Percentiles rank a stretch among this genome's conserved stretches.
These are phyloP conservation scores for Scenedesmus sp. DNA, from an alignment of 163 green algal species.

Conservation along the genomic window DNA sequence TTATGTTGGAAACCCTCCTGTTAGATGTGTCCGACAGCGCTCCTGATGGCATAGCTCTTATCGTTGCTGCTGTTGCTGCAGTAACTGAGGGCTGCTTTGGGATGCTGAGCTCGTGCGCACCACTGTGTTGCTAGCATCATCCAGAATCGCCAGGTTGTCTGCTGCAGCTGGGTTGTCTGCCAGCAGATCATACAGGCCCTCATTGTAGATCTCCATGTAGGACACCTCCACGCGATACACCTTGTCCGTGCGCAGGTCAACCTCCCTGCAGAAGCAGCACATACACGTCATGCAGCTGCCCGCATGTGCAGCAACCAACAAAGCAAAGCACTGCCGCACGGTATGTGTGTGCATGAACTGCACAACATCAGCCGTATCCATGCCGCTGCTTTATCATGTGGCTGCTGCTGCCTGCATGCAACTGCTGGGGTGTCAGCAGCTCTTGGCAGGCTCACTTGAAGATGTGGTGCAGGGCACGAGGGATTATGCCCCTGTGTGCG, in stretches of 20 bases:
- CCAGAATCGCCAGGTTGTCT: conserved; percentile 70
- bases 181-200: conserved; percentile 85
- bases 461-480: conserved; percentile 75
- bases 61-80: neutral
- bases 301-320: too few relatives aligned
- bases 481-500: conserved; percentile 79
- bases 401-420: neutral
- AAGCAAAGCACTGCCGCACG: too few relatives aligned
- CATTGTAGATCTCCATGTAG: conserved; percentile 90
- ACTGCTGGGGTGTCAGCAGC: neutral
- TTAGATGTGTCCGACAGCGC: too few relatives aligned
- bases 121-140: conserved; percentile 68
- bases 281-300: conserved; percentile 58
- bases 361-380: neutral
- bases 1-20: neutral
- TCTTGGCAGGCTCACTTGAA: conserved; percentile 60
- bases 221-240: conserved; percentile 73
- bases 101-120: conserved; percentile 37
- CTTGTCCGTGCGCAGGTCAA: conserved; percentile 79
- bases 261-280: conserved; percentile 69
- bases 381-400: neutral
- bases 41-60: neutral
- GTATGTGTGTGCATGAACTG: neutral
- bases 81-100: neutral
- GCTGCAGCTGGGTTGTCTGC: conserved; percentile 62